Evolutionary conservation across 176 grass and related monocot species (phyloP), one percentile per base, ranked within the genome.

Genomic region (Alloteropsis semialata): DNA sequence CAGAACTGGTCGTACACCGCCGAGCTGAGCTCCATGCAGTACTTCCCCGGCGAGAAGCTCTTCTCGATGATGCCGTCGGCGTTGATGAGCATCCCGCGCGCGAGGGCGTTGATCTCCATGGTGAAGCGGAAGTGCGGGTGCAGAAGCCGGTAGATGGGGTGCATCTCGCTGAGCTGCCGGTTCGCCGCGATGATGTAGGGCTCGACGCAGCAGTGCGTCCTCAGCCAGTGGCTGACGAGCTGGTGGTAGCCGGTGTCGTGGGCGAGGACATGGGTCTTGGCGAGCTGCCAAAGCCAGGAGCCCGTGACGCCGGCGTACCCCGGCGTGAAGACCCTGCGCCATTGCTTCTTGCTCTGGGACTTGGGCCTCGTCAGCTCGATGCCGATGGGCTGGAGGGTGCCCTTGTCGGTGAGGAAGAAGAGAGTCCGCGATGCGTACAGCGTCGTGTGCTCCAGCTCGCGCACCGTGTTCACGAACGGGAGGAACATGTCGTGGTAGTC

Each of bases 101-200:
- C 94, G 25, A 75, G 70, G 1, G 87, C 86, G 77, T 97, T 93
- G 80, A 97, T 93, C 41, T 91, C 91, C 94, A 97, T 89, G 3
- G 91, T 97, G 84, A 86, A 97, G 0, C 91, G 87, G 82, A 93
- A 89, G 77, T 97, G 94, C 0, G 91, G 94, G 65, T 88, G 89
- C 16, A 93, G 65, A 27, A 93, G 82, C 61, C 81, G 88, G 81
- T 85, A 88, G 32, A 97, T 69, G 3, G 94, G 94, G 78, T 97
- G 94, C 87, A 97, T 93, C 18, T 74, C 17, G 53, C 94, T 93
- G 16, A 93, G 76, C 68, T 86, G 91, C 24, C 94, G 55, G 78
- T 93, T 84, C n/a, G 87, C 65, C 59, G 94, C 94, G 78, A 97
- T 92, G 46, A 93, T 71, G 79, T 94, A 97, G 14, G 94, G 94